Evolutionary conservation across 2,329 filamentous ascomycete species (phyloP), one percentile per base, ranked within the genome.

Genomic region (Cladophialophora exuberans): DNA sequence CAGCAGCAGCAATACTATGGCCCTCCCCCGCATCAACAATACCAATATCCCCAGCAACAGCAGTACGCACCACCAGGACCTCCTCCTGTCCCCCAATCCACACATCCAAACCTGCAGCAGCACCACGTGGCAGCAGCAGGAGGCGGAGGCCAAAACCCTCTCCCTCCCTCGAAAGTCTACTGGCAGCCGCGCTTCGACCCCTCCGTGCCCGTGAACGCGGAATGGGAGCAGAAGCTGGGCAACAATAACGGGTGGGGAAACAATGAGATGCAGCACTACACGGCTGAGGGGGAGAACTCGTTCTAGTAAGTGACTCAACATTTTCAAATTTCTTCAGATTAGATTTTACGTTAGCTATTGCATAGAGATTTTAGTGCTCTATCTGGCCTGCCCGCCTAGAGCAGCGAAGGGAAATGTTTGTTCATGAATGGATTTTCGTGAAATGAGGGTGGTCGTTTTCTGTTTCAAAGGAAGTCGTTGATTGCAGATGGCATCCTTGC

Each of bases 231-330:
- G 18, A 65, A 65, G 43, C 36, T 56, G 44, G 62, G 62, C 30
- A 62, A 63, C 39, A 62, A 61, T 41, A 59, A 63, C 35, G 62
- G 62, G 39, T 65, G 62, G 62, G 62, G 62, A 7, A 65, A 65
- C 45, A 62, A 62, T 39, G 62, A 65, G 43, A 56, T 62, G 10
- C 54, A 65, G 41, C 41, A 61, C 23, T 65, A 65, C 42, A 65
- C 62, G 5, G 39, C 48, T 35, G 45, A 56, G 11, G 46, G 38
- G 2, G 46, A 39, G 30, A 64, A 64, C 44, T 56, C 59, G 6
- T 64, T 64, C 53, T 60, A 55, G 57, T 60, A 57, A 57, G 53
- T 57, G n/a, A n/a, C n/a, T n/a, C n/a, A n/a, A n/a, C n/a, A n/a
- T n/a, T 23, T 23, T 31, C 30, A 31, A 31, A n/a, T 31, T 31